phyloP scores from a whole-genome alignment of 2,329 filamentous ascomycete genomes.

The Ophiocordyceps camponoti-floridani region DNA sequence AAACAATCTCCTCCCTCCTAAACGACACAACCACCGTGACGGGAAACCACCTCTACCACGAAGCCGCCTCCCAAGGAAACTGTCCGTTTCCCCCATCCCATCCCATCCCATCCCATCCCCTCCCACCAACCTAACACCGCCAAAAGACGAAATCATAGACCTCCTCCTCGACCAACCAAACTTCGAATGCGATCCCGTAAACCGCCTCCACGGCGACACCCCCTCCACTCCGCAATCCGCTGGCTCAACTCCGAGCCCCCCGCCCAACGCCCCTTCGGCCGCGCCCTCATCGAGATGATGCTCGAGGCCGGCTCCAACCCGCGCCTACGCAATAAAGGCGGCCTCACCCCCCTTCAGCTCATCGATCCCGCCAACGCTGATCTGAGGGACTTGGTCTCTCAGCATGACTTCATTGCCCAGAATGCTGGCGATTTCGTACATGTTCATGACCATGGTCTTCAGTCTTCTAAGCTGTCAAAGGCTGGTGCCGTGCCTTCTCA shows the following conservation, averaged over 20 bases:
- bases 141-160: conserved; percentile 60
- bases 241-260: conserved; percentile 54
- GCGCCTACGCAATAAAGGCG: conserved; percentile 49
- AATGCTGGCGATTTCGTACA: conserved; percentile 40
- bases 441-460: conserved; percentile 7
- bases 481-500: not conserved
- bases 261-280: conserved; percentile 45
- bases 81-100: conserved; percentile 37
- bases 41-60: conserved; percentile 78
- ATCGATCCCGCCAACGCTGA: conserved; percentile 52
- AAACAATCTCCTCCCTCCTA: conserved; percentile 57
- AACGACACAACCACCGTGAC: conserved; percentile 74
- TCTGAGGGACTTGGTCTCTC: conserved; percentile 44
- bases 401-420: conserved; percentile 48
- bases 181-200: conserved; percentile 69
- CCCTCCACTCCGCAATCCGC: conserved; percentile 60
- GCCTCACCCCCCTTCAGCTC: conserved; percentile 53
- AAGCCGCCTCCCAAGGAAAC: conserved; percentile 71
- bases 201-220: conserved; percentile 55
- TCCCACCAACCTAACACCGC: not conserved
- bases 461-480: not conserved
- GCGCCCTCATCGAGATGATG: conserved; percentile 58
- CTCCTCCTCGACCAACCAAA: conserved; percentile 65
- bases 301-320: conserved; percentile 55
- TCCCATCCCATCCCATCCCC: not conserved